Base-by-base conservation (phyloP, 805 yeast species). In the Wickerhamiella sorbophila region DNA sequence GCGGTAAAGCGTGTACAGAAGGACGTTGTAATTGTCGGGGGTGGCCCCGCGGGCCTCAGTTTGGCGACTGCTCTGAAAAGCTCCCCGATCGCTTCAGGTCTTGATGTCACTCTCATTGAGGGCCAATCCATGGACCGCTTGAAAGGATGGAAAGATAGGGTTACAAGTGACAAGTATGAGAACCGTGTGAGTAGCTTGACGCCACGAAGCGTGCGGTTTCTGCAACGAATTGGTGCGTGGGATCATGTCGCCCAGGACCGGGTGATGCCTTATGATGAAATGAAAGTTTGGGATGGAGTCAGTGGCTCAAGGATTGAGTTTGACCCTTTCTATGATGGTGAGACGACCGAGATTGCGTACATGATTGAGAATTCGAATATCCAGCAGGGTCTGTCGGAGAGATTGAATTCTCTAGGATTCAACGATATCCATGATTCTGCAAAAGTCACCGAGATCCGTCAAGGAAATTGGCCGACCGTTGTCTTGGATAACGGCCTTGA, bases 31-130 rank as follows among this genome's bases (percentile, higher is more conserved):
- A 81, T 91, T 41, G 81, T 91, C 31, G 98, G 98, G 31, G 97
- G 94, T 5, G 98, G 98, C 0, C 95, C 97, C 1, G 97, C 97
- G 1, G 98, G 98, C 0, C 63, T 91, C 43, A 79, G 95, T 1
- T 63, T 91, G 31, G 77, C 91, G 4, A 72, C 94, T 0, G 93
- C 94, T 0, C 61, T 88, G 44, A 52, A 82, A 56, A 68, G 69
- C 49, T 78, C 86, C 1, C 75, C 79, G 2, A 57, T 67, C 17
- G 72, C 94, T 3, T 64, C 62, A 22, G 65, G 72, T 39, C 68
- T 85, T 35, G 67, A 68, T 36, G 71, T 88, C 38, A 72, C 77
- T 0, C 62, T 91, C 39, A 69, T 91, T 20, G 98, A 91, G 59
- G 85, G 80, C 1, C 70, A 73, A 37, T 71, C 73, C 46, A 57